Evolutionary conservation across 441 rosid genomes (phyloP), one percentile per base, ranked within the genome.

Genomic region (Macaranga tanarius): DNA sequence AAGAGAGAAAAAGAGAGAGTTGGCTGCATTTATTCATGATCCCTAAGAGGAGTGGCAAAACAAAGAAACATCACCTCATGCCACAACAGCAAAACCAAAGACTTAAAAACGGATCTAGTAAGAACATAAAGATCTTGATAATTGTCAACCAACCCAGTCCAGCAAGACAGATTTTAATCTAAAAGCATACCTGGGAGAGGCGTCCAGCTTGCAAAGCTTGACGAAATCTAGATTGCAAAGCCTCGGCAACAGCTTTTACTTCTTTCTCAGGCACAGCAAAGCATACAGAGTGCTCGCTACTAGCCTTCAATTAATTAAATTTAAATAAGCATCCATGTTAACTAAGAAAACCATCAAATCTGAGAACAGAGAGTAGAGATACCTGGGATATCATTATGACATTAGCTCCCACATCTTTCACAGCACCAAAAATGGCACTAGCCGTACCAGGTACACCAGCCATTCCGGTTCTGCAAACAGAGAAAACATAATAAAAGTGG

Each of bases 361-460:
- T n/a, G 44, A 73, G 44, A 64, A 1, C 69, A 52, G 73, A 76
- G 63, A 67, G 74, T 44, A 45, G 25, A 69, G 26, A 73, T 72
- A 91, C 99, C 94, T 95, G 97, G 59, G 99, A 95, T 79, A 95
- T 95, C 97, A 92, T 92, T 64, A 95, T 92, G 25, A 92, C 99
- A 79, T 92, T 95, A 73, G 99, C 98, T 72, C 98, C 98, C 74
- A 91, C 99, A 81, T 92, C 99, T 81, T 91, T 92, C 79, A 89
- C 99, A 73, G 93, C 95, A 84, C 95, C 85, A 84, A 95, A 92
- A 73, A 95, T 95, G 72, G 87, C 90, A 82, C 88, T 88, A 73
- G 97, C 91, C 57, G 99, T 95, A 76, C 99, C 98, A 50, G 99
- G 99, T 85, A 95, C 93, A 76, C 99, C 99, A 84, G 96, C 99